These are phyloP conservation scores for Solanum sejunctum DNA, from an alignment of 257 asterid species.

Conservation along the genomic window DNA sequence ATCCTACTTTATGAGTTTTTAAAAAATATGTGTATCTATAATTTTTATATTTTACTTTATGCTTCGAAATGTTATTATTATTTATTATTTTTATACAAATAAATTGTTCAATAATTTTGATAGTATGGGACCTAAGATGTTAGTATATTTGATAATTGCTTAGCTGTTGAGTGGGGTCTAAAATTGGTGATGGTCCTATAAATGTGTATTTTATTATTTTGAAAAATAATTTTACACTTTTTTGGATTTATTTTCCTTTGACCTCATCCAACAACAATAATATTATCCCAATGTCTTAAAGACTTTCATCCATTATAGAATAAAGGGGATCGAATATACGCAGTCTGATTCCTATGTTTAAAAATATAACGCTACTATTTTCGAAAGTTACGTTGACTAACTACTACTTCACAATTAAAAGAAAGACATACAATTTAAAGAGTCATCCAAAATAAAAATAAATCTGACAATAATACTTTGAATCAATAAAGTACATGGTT, in stretches of 20 bases:
- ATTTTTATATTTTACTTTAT: not conserved
- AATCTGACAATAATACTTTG: not conserved
- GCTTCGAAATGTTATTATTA: not conserved
- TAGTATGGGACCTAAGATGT: not conserved
- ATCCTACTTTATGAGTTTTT: no score
- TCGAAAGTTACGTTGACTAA: no score
- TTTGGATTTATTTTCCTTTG: not conserved
- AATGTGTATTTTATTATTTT: not conserved
- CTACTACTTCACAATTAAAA: no score
- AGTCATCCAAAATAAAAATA: not conserved
- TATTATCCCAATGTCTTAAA: no score
- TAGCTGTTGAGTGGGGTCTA: not conserved
- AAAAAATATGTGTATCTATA: no score
- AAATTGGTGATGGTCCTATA: not conserved
- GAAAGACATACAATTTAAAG: no score
- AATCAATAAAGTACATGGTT: not conserved
- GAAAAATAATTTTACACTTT: not conserved
- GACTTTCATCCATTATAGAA: no score
- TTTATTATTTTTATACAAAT: accelerated
- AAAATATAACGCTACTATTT: no score
- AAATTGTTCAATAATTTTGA: not conserved
- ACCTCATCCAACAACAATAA: not conserved
- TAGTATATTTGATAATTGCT: not conserved
- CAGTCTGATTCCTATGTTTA: no score
- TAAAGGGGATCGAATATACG: no score